phyloP scores from a whole-genome alignment of 2,329 filamentous ascomycete genomes.

The Coniochaeta sp. region DNA sequence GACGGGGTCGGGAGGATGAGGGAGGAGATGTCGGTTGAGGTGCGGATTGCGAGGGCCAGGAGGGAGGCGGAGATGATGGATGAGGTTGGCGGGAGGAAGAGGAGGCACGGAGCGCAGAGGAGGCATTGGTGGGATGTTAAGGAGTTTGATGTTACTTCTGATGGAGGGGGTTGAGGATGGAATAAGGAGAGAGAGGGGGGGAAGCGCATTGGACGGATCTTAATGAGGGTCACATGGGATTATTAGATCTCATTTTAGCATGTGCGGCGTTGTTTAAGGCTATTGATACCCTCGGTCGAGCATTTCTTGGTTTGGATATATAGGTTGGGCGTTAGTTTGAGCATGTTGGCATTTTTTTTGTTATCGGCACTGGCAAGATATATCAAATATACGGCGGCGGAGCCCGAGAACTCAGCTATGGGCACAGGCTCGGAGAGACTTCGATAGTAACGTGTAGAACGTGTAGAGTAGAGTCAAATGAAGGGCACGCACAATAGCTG shows the following conservation, averaged over 20 bases:
- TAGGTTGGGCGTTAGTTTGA: neutral
- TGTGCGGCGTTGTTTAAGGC: neutral
- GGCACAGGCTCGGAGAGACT: too few species aligned
- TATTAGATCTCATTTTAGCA: neutral
- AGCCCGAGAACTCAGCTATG: neutral
- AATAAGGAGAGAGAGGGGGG: neutral
- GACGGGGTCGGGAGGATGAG: conserved; percentile 33
- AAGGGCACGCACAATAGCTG: too few species aligned
- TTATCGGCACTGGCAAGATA: neutral
- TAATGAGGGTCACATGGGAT: neutral
- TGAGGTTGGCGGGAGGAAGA: conserved; percentile 15
- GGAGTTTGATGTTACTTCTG: conserved; percentile 11
- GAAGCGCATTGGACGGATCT: neutral
- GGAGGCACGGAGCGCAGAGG: conserved; percentile 1
- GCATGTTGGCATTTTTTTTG: neutral
- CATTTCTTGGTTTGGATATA: neutral
- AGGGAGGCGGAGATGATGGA: conserved; percentile 38
- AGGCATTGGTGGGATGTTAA: conserved; percentile 30
- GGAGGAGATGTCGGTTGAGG: conserved; percentile 45
- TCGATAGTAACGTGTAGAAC: too few species aligned
- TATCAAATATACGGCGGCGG: neutral
- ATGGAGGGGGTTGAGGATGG: conserved; percentile 1
- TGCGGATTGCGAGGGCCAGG: conserved; percentile 36
- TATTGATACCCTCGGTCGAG: neutral
- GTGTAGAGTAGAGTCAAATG: too few species aligned